These are phyloP conservation scores for Fusarium veterinarium DNA, from an alignment of 2,329 filamentous ascomycete genomes.

Conservation along the genomic window DNA sequence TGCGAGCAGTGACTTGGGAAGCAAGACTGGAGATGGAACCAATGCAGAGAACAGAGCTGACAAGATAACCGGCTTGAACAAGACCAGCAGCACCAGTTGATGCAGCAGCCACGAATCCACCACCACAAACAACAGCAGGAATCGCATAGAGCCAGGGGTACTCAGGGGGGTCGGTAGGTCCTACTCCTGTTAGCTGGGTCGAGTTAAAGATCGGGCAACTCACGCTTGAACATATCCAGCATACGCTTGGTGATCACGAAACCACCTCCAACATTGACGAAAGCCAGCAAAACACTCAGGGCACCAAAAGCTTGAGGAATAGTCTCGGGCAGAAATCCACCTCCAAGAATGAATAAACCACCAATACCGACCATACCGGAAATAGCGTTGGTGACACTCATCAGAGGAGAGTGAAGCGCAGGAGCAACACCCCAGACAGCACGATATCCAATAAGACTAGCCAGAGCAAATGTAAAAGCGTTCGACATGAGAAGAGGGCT, in stretches of 20 bases:
- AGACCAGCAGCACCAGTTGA: constrained; percentile 85
- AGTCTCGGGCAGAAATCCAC: constrained; percentile 80
- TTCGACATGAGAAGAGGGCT: constrained; percentile 90
- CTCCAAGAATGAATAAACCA: constrained; percentile 89
- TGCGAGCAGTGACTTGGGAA: constrained; percentile 83
- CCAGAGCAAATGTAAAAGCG: constrained; percentile 84
- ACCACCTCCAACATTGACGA: constrained; percentile 88
- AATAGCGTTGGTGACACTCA: constrained; percentile 95
- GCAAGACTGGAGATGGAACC: constrained; percentile 84
- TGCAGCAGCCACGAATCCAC: constrained; percentile 83
- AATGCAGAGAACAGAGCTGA: constrained; percentile 87
- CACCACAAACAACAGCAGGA: constrained; percentile 80
- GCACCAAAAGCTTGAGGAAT: constrained; percentile 84
- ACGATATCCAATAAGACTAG: constrained; percentile 87
- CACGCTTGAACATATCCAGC: constrained; percentile 89
- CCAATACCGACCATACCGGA: constrained; percentile 92
- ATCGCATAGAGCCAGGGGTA: constrained; percentile 89
- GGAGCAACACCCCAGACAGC: constrained; percentile 89
- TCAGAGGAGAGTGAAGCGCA: constrained; percentile 86
- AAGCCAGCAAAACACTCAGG: constrained; percentile 83
- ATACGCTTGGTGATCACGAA: constrained; percentile 94
- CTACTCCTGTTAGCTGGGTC: constrained; percentile 51
- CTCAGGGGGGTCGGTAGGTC: constrained; percentile 86
- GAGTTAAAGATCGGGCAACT: constrained; percentile 34
- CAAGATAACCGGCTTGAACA: constrained; percentile 87